A percentile compares a stretch with the other conserved stretches of the same genome.
Evolutionary conservation across 1,284 basidiomycete species (phyloP).

Genomic region (Cryptococcus neoformans): DNA sequence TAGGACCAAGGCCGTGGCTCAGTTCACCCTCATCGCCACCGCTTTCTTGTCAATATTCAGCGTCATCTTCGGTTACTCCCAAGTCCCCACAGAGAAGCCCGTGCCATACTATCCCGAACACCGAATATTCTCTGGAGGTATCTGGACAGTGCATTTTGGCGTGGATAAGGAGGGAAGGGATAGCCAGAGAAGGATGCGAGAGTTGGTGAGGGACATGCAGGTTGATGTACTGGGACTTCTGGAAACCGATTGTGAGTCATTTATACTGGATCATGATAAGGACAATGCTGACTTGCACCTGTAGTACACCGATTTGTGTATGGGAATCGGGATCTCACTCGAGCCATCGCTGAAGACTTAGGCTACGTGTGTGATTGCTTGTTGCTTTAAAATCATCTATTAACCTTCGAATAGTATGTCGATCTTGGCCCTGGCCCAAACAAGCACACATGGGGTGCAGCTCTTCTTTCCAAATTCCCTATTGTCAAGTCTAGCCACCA

Average conservation of each 20-base stretch:
- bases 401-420: conserved; percentile 39
- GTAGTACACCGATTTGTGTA: conserved; percentile 73
- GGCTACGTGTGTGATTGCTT: conserved; percentile 63
- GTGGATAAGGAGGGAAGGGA: conserved; percentile 70
- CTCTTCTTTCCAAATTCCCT: conserved; percentile 83
- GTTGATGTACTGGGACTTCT: conserved; percentile 77
- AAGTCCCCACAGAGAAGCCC: conserved; percentile 21
- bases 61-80: conserved; percentile 14
- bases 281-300: neutral
- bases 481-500: conserved; percentile 88
- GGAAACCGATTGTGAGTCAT: conserved; percentile 70
- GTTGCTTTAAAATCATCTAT: neutral
- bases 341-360: conserved; percentile 70
- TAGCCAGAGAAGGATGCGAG: neutral
- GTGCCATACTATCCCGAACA: conserved; percentile 63
- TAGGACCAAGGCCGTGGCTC: conserved; percentile 15
- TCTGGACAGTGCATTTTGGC: conserved; percentile 89
- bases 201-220: conserved; percentile 59
- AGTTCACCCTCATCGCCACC: conserved; percentile 43
- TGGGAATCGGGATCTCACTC: conserved; percentile 84
- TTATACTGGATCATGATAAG: conserved; percentile 8
- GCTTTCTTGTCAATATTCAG: conserved; percentile 14
- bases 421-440: conserved; percentile 81
- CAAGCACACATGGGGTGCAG: conserved; percentile 88
- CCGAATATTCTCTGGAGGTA: conserved; percentile 75